phyloP scores from a whole-genome alignment of 2,329 filamentous ascomycete genomes.

The Aspergillus pseudoviridinutans region DNA sequence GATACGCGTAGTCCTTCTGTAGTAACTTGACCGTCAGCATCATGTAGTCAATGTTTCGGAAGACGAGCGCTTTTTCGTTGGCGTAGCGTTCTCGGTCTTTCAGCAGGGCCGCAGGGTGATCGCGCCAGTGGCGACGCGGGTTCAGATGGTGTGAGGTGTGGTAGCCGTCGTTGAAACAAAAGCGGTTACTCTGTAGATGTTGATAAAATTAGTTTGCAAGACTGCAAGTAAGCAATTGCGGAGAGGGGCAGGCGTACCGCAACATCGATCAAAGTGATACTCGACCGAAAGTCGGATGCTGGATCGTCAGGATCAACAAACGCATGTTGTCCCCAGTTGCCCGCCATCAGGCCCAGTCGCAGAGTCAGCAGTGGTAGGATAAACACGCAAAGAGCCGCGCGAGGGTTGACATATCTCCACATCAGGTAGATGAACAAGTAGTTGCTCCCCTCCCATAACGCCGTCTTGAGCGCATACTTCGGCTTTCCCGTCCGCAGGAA shows the following conservation, averaged over 20 bases:
- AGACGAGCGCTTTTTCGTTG: slow-evolving; percentile 66
- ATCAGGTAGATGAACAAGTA: slow-evolving; percentile 53
- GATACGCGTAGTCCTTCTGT: slow-evolving; percentile 65
- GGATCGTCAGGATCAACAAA: slow-evolving; percentile 73
- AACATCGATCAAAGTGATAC: slow-evolving; percentile 75
- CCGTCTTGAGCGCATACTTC: slow-evolving; percentile 52
- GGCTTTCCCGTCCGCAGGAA: slow-evolving; percentile 63
- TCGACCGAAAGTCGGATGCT: slow-evolving; percentile 72
- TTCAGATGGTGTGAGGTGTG: slow-evolving; percentile 57
- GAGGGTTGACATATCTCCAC: slow-evolving; percentile 47
- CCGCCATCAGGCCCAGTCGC: slow-evolving; percentile 70
- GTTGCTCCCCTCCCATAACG: slow-evolving; percentile 58
- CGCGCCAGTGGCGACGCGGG: slow-evolving; percentile 66
- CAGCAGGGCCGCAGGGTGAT: slow-evolving; percentile 71
- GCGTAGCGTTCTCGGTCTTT: slow-evolving; percentile 65
- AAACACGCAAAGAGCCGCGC: slow-evolving; percentile 61
- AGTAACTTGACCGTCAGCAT: slow-evolving; percentile 68
- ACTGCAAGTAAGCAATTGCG: no score
- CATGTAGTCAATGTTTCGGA: slow-evolving; percentile 76
- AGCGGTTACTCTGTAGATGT: slow-evolving; percentile 61
- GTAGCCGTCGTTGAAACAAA: slow-evolving; percentile 80
- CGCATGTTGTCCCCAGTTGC: slow-evolving; percentile 81
- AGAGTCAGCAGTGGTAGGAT: slow-evolving; percentile 63
- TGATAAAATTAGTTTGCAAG: no score
- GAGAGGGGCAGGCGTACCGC: slow-evolving; percentile 51